Conservation (phyloP, 2,329 filamentous ascomycete species). For the Claviceps quebecensis region DNA sequence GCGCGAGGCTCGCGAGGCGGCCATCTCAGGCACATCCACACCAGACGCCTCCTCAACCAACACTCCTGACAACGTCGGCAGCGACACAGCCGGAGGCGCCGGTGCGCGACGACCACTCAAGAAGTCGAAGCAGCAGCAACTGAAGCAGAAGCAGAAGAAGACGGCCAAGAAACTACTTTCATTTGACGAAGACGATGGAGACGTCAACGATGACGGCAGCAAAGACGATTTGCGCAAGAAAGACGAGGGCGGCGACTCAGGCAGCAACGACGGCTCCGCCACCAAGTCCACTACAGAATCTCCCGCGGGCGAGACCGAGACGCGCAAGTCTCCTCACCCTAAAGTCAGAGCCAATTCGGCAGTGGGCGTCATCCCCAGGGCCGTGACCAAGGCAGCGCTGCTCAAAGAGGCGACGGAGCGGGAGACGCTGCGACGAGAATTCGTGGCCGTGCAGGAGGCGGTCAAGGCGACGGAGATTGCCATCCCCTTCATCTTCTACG, state of each 20-base stretch:
- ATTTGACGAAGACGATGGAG: slow-evolving; percentile 27
- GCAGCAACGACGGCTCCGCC: background rate
- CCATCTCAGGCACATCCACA: slow-evolving; percentile 31
- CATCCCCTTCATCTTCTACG: slow-evolving; percentile 94
- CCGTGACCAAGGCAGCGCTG: slow-evolving; percentile 56
- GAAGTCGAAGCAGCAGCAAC: slow-evolving; percentile 8
- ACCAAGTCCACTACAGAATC: slow-evolving; percentile 1
- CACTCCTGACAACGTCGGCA: slow-evolving; percentile 31
- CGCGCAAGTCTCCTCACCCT: slow-evolving; percentile 7
- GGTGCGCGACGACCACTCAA: slow-evolving; percentile 13
- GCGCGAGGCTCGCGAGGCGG: slow-evolving; percentile 56
- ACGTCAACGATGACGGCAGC: slow-evolving; percentile 20
- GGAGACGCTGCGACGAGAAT: slow-evolving; percentile 70
- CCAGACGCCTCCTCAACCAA: slow-evolving; percentile 34
- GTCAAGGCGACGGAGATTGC: slow-evolving; percentile 82
- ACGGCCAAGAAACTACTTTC: slow-evolving; percentile 24
- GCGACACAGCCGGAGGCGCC: slow-evolving; percentile 16
- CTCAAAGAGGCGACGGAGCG: slow-evolving; percentile 66
- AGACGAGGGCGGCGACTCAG: slow-evolving; percentile 33
- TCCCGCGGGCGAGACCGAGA: slow-evolving; percentile 7
- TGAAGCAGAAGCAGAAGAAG: slow-evolving; percentile 26
- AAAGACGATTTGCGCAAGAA: slow-evolving; percentile 48
- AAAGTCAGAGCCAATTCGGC: slow-evolving; percentile 49
- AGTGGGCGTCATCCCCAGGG: slow-evolving; percentile 53
- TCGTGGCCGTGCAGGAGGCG: slow-evolving; percentile 65